Evolutionary conservation across 768 basidiomycete genomes (phyloP), one percentile per base, ranked within the genome.

Genomic region (Tubosaeta brunneosetosa): DNA sequence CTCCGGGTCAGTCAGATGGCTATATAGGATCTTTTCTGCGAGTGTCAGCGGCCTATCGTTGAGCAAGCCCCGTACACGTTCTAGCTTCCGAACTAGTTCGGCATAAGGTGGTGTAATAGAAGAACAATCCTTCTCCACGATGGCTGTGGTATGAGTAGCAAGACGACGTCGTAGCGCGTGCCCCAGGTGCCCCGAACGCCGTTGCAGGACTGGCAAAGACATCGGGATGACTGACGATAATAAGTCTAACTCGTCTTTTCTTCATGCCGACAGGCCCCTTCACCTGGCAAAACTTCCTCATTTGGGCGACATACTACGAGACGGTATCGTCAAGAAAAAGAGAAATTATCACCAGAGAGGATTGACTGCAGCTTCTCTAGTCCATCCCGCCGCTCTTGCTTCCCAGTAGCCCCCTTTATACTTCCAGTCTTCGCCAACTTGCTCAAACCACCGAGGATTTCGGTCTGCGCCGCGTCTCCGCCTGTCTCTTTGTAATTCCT

Each of bases 21-120:
- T 86, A 72, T 97, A 98, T 29, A 99, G 77, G 40, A 98, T 94
- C 78, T 99, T 99, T 72, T 99, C 97, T 19, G 94, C 88, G n/a
- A 99, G 77, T 3, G 94, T 92, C 50, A 99, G 73, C 34, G 94
- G 94, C 49, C 85, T 77, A 59, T 83, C 76, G 59, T 77, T 72
- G 51, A 98, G 77, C 42, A 88, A 71, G 50, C 77, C 66, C 41
- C 88, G 83, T 49, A 92, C 90, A 48, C 71, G 71, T 49, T 80
- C 74, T 51, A 97, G 80, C 45, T 86, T 94, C 59, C 78, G 64
- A 32, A 89, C 76, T 34, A 98, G 77, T 37, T 71, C 68, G 2
- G 78, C 55, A 71, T 97, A 98, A 12, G 93, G 91, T 17, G 94
- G 95, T 13, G 85, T 93, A 59, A 97, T 90, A 5, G 86, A 78